phyloP scores from a whole-genome alignment of 352 stramenopile species.

The Peronospora tabacina region DNA sequence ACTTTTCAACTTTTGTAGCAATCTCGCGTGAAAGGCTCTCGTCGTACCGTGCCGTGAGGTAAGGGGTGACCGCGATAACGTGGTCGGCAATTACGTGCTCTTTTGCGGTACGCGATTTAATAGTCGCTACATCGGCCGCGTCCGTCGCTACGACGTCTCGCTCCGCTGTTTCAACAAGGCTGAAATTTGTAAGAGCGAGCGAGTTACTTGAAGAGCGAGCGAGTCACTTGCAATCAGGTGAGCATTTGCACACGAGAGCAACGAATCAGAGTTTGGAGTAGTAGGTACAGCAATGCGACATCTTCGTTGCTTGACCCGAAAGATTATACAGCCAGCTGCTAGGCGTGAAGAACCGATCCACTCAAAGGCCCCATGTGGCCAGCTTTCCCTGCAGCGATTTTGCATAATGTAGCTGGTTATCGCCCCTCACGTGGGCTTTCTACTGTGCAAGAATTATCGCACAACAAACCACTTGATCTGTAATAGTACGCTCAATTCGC shows the following conservation, averaged over 20 bases:
- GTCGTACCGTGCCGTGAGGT: too few relatives aligned
- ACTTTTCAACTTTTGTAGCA: too few relatives aligned
- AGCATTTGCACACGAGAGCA: background rate
- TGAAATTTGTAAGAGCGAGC: background rate
- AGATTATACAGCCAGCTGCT: too few relatives aligned
- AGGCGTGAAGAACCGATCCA: background rate
- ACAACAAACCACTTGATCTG: background rate
- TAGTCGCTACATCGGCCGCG: background rate
- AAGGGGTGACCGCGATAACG: too few relatives aligned
- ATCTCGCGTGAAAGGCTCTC: too few relatives aligned
- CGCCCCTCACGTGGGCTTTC: background rate
- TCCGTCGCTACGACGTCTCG: background rate
- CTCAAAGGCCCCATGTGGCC: background rate
- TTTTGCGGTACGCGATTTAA: too few relatives aligned
- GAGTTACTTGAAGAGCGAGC: background rate
- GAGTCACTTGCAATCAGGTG: background rate
- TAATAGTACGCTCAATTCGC: background rate
- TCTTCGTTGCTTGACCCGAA: background rate
- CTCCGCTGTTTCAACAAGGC: background rate
- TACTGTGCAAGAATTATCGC: background rate
- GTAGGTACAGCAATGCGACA: background rate
- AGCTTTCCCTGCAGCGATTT: background rate
- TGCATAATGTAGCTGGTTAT: background rate
- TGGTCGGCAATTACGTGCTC: too few relatives aligned
- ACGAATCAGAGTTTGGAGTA: background rate